Base-by-base conservation (phyloP, 2,329 filamentous ascomycete genomes). In the Fonsecaea erecta region DNA sequence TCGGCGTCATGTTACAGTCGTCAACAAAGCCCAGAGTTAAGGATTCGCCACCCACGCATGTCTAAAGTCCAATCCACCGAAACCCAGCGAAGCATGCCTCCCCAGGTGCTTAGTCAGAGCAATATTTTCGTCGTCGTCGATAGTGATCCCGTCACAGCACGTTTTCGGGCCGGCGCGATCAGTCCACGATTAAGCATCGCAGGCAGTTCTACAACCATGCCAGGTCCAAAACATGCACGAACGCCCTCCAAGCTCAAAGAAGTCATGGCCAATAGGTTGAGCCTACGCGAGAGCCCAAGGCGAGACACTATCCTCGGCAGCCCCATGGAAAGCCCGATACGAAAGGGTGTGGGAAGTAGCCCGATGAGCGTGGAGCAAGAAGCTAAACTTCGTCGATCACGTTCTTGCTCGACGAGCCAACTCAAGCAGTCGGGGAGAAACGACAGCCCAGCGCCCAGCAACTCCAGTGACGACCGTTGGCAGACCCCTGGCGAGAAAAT, bases 101-200 rank as follows among this genome's bases (percentile, higher is more conserved):
- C 37, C 14, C 65, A 70, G 34, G 30, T 55, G 16, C 66, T 70
- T 7, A 58, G 60, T 26, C 63, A 68, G 53, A 70, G 68, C 35
- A 68, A 68, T 21, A 70, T 70, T 30, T 67, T 67, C 53, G 65
- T 70, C 8, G 60, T 70, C 46, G 68, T 70, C 21, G 68, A 70
- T 51, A 64, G 66, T 14, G 64, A 70, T 34, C 68, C 68, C 51
- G 60, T 67, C 7, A 70, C 68, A 26, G 66, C 66, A 40, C 52
- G 58, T 34, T 70, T 70, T 57, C 60, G 64, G 12, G 68, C 68
- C n/a, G 68, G 68, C 6, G 66, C 62, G n/a, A 68, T 67, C 52
- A 68, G 64, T 55, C 68, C 68, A 7, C 57, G 37, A 12, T 57
- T 62, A 4, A 68, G 66, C 40, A 69, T 67, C 37, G 55, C 59